phyloP scores from a whole-genome alignment of 495 filamentous ascomycete species.

The Penicillium egyptiacum region DNA sequence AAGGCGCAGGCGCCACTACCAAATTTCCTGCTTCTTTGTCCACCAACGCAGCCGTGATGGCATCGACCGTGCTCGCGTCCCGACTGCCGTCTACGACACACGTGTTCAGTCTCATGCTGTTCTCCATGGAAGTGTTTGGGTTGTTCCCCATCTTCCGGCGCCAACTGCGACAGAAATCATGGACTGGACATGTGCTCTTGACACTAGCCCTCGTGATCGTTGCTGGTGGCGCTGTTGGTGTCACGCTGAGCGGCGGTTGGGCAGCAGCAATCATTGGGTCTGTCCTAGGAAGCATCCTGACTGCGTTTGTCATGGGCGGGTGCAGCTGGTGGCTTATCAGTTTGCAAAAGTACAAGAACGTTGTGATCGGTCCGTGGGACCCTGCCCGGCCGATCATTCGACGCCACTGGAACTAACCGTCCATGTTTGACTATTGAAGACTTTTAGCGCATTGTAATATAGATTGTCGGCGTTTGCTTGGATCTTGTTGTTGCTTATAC shows the following conservation, averaged over 20 bases:
- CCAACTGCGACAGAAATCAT: constrained; percentile 77
- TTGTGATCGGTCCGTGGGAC: constrained; percentile 98
- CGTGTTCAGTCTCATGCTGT: constrained; percentile 92
- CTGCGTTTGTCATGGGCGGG: constrained; percentile 79
- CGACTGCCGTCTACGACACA: constrained; percentile 85
- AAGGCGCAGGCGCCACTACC: constrained; percentile 47
- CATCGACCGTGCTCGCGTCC: constrained; percentile 86
- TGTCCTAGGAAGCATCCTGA: constrained; percentile 68
- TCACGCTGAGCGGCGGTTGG: constrained; percentile 72
- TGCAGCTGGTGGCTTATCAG: constrained; percentile 98
- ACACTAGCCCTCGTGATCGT: constrained; percentile 77
- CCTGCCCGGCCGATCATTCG: constrained; percentile 81
- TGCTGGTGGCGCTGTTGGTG: constrained; percentile 74
- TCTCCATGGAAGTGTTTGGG: constrained; percentile 95
- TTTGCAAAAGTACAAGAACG: constrained; percentile 98
- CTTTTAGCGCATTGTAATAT: constrained; percentile 19
- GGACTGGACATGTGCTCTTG: constrained; percentile 76
- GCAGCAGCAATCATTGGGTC: constrained; percentile 68
- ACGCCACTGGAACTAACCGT: constrained; percentile 54
- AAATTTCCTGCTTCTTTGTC: constrained; percentile 83
- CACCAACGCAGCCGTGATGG: constrained; percentile 94
- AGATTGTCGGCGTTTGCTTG: constrained; percentile 18
- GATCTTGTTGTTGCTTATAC: constrained; percentile 23
- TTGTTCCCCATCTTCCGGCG: constrained; percentile 93
- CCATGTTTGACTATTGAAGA: neutral